Evolutionary conservation across 805 yeast species (phyloP).

Genomic region (Ogataea henricii): DNA sequence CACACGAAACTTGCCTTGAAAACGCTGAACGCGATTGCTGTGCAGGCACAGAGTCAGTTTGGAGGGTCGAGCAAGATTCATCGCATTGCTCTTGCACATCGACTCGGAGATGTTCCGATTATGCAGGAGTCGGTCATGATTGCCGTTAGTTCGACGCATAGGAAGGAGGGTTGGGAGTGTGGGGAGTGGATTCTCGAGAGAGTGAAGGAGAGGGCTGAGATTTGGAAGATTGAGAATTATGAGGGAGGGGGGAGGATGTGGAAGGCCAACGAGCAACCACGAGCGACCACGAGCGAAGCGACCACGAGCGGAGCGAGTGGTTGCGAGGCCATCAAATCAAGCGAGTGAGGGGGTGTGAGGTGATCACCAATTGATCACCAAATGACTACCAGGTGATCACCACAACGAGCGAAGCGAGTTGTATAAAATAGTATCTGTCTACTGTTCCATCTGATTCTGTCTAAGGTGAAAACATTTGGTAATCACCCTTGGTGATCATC

Average conservation of each 20-base stretch:
- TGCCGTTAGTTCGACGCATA: slow-evolving; percentile 46
- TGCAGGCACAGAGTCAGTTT: slow-evolving; percentile 34
- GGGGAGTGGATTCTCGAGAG: slow-evolving; percentile 46
- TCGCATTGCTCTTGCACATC: slow-evolving; percentile 44
- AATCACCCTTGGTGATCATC: too few relatives aligned
- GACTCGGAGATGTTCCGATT: slow-evolving; percentile 51
- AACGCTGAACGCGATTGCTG: slow-evolving; percentile 39
- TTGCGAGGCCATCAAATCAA: too few relatives aligned
- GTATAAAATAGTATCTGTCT: too few relatives aligned
- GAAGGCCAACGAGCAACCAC: slow-evolving; percentile 46
- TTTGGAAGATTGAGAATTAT: slow-evolving; percentile 53
- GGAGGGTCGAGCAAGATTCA: slow-evolving; percentile 29
- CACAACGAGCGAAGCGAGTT: too few relatives aligned
- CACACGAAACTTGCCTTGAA: slow-evolving; percentile 43
- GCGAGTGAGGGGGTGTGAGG: too few relatives aligned
- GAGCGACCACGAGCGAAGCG: too few relatives aligned
- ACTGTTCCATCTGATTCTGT: too few relatives aligned
- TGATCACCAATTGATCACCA: too few relatives aligned
- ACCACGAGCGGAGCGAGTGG: neutral
- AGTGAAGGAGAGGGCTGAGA: slow-evolving; percentile 47
- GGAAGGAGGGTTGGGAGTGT: slow-evolving; percentile 50
- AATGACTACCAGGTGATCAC: too few relatives aligned
- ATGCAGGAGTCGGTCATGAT: slow-evolving; percentile 48
- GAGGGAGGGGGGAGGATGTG: slow-evolving; percentile 43
- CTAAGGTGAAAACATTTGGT: too few relatives aligned